These are phyloP conservation scores for Ogataea paraovalis DNA, from an alignment of 805 yeast species.

Conservation along the genomic window DNA sequence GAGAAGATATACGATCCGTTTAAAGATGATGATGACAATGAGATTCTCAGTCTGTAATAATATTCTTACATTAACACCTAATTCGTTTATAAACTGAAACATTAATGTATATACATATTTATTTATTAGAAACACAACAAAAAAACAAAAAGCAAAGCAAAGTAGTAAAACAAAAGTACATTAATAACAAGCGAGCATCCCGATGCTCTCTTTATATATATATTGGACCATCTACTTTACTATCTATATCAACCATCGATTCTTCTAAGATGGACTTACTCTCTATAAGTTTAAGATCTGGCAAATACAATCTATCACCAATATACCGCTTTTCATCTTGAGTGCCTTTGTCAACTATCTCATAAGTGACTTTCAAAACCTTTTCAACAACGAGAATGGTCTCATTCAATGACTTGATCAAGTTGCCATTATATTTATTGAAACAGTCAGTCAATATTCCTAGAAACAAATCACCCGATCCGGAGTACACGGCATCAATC, in stretches of 20 bases:
- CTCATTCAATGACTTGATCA: conserved; percentile 35
- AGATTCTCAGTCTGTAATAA: conserved; percentile 2
- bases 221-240: background rate
- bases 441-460: conserved; percentile 55
- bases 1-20: background rate
- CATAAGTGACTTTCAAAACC: conserved; percentile 39
- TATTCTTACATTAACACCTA: background rate
- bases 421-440: conserved; percentile 27
- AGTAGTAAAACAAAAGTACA: too few species aligned
- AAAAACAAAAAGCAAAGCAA: background rate
- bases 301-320: conserved; percentile 29
- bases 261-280: conserved; percentile 27
- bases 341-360: conserved; percentile 13
- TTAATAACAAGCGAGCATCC: too few species aligned
- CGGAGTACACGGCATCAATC: conserved; percentile 61
- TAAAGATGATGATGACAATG: background rate
- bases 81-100: background rate
- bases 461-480: conserved; percentile 71
- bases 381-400: conserved; percentile 38
- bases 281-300: conserved; percentile 43
- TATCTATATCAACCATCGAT: background rate
- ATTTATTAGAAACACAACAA: background rate
- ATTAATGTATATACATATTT: background rate
- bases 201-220: background rate
- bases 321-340: conserved; percentile 4